Base-by-base conservation (phyloP, 2,329 filamentous ascomycete genomes). In the Fusarium mangiferae region DNA sequence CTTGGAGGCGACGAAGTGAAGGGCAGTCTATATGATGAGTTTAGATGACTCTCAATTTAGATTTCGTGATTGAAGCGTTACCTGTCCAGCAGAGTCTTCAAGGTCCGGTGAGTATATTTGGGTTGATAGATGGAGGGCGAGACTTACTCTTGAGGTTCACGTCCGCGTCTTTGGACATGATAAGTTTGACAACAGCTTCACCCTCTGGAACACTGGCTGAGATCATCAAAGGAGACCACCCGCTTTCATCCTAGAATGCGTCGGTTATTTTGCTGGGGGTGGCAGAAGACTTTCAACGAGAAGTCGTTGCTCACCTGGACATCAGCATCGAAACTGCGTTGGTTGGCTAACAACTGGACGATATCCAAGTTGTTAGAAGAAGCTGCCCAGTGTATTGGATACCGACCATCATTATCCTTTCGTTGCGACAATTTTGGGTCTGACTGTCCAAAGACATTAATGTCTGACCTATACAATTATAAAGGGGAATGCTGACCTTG, bases 1-100 rank as follows among this genome's bases (percentile, higher is more conserved):
- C 83, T 99, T 99, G 38, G 95, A 98, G 20, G 94, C 92, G 55
- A 95, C 91, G 80, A 98, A 98, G 83, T 98, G 96, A 26, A 99
- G 89, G 15, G 93, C 94, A 28, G 95, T 98, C 90, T 97, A 75
- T 35, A 26, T 26, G 38, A 42, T 55, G 42, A 48, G 45, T 18
- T 46, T 28, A 28, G 35, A 39, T 41, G 28, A 33, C n/a, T 45
- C 48, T 48, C 38, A n/a, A 38, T 11, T 30, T 10, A 24, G 18
- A 44, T 22, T 28, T 20, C 17, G 28, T 33, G 26, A 11, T 18
- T 8, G 36, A 4, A 12, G 22, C 15, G 12, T 74, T 75, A 90
- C 89, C 84, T 93, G 92, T 69, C 91, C 92, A 68, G 85, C 89
- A 80, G 90, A 87, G 78, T 92, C 91, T 92, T n/a, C 59, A 24